Conservation (phyloP, 108 stramenopile genomes). For the Aurantiochytrium sp. region DNA sequence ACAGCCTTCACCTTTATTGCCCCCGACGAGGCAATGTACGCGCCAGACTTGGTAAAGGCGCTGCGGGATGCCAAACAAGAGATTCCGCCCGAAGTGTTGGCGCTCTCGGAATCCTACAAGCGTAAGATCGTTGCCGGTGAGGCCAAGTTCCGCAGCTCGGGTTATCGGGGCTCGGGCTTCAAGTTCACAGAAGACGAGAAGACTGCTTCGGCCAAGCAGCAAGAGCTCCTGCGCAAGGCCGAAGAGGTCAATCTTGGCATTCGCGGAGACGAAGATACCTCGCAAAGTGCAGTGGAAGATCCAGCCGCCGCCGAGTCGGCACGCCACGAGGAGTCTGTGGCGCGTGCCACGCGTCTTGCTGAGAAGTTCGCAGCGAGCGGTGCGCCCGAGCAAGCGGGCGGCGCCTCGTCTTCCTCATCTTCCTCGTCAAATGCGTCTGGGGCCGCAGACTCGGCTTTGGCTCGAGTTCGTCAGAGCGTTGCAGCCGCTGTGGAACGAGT, state of each 20-base stretch:
- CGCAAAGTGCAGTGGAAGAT: neutral
- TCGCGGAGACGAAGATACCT: conserved; percentile 68
- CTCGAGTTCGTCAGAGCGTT: neutral
- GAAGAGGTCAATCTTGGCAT: conserved; percentile 80
- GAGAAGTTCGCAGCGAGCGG: neutral
- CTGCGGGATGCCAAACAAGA: conserved; percentile 77
- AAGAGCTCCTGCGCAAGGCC: conserved; percentile 41
- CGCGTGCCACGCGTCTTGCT: neutral
- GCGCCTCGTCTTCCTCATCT: no score
- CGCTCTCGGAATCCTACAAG: conserved; percentile 77
- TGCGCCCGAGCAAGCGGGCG: no score
- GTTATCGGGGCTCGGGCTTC: conserved; percentile 92
- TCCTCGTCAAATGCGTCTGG: neutral
- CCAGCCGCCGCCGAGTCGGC: neutral
- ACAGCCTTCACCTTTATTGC: conserved; percentile 92
- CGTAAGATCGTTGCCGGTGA: conserved; percentile 83
- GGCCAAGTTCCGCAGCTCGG: conserved; percentile 80
- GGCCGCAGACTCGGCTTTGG: neutral
- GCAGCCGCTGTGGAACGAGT: neutral
- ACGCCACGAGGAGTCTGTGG: neutral
- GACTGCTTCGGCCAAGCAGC: conserved; percentile 78
- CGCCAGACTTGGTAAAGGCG: conserved; percentile 82
- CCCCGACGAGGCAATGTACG: conserved; percentile 87
- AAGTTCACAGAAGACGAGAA: conserved; percentile 87
- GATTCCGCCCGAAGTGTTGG: conserved; percentile 67